Evolutionary conservation across 2,329 filamentous ascomycete species (phyloP), one percentile per base, ranked within the genome.

Genomic region (Talaromyces sp.): DNA sequence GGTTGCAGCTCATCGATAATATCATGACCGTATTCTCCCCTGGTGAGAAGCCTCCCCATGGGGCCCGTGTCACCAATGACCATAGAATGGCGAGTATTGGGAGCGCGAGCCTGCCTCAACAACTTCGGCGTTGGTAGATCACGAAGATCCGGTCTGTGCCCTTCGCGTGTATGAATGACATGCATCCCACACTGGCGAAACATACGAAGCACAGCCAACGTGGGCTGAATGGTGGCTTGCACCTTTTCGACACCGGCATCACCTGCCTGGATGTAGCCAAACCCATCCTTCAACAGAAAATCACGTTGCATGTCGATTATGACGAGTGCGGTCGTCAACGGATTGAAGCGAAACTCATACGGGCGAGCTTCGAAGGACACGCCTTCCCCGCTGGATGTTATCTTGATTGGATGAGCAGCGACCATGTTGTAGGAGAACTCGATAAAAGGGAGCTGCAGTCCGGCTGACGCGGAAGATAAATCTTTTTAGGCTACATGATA

Each of bases 11-110:
- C 82, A 66, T 83, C 80, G 21, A 85, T 74, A 48, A 84, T 77
- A 65, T 83, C 81, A 65, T 84, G 82, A 9, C 81, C 81, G 59
- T 80, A 79, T 68, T 84, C 81, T 32, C 82, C 82, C 27, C 80
- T 74, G 8, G 81, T 76, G 2, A 85, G 72, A 7, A 84, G 70
- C 53, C 80, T 70, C n/a, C 83, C 82, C 72, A 83, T 80, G 3
- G 79, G 74, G 2, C 81, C 81, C 56, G 75, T 69, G 63, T 84
- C 82, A 12, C 82, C 82, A 62, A 85, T 83, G 19, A 75, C 75
- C 58, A 67, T 80, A 74, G 58, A 79, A 75, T 17, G 67, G 72
- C 29, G 75, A 74, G 6, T 75, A 75, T 32, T 50, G 0, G 80
- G 82, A 5, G 79, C 75, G 35, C 74, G 78, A 5, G 78, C 73